A percentile compares a stretch with the other conserved stretches of the same genome.
Evolutionary conservation across 2,329 filamentous ascomycete species (phyloP).

Genomic region (Westerdykella sp.): DNA sequence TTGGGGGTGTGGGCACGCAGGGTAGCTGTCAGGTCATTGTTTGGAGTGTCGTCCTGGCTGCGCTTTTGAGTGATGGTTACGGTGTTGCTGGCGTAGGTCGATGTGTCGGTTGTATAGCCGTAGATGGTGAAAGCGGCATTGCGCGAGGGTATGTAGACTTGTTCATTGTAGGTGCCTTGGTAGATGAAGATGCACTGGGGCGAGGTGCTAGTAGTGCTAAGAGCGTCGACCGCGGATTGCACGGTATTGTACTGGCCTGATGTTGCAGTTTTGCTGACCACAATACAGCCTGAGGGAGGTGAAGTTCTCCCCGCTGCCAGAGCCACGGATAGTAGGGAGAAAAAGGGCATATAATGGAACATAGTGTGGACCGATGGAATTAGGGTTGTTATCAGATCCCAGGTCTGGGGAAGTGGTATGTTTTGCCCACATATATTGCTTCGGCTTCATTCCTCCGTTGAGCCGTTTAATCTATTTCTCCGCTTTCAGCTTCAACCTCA

Average conservation of each 20-base stretch:
- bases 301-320: conserved; percentile 36
- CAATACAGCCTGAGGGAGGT: conserved; percentile 47
- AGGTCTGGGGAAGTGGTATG: no score
- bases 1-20: conserved; percentile 45
- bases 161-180: conserved; percentile 55
- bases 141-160: conserved; percentile 49
- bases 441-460: no score
- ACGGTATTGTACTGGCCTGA: conserved; percentile 45
- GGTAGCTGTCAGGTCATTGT: conserved; percentile 51
- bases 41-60: conserved; percentile 44
- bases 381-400: no score
- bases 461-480: no score
- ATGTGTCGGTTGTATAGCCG: conserved; percentile 52
- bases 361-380: conserved; percentile 1
- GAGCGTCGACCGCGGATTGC: conserved; percentile 53
- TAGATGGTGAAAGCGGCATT: conserved; percentile 50
- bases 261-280: conserved; percentile 37
- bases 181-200: conserved; percentile 59
- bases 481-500: no score
- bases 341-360: conserved; percentile 2
- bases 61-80: conserved; percentile 50
- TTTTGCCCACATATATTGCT: no score
- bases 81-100: conserved; percentile 49
- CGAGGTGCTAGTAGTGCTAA: conserved; percentile 47
- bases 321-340: conserved; percentile 5